These are phyloP conservation scores for Hansenula lynferdii DNA, from an alignment of 1,139 yeast genomes.

Conservation along the genomic window DNA sequence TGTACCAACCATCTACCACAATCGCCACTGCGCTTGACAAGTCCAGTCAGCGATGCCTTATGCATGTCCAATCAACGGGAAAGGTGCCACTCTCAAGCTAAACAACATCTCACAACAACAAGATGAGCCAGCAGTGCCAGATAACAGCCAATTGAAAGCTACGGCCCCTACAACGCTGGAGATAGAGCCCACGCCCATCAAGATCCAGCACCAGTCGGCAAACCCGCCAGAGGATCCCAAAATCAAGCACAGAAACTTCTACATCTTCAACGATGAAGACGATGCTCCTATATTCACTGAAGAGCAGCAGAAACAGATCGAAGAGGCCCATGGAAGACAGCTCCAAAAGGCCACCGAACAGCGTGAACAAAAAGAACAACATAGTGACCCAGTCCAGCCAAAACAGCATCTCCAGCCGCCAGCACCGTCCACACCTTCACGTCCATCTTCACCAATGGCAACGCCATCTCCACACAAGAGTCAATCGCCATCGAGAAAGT, in stretches of 20 bases:
- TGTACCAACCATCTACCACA: no score
- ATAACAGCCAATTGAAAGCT: neutral
- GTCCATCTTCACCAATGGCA: neutral
- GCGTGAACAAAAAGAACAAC: no score
- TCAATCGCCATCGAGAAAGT: neutral
- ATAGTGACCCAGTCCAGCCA: no score
- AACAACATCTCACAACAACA: neutral
- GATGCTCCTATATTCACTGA: conserved; percentile 3
- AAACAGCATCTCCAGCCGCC: neutral
- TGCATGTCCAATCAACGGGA: conserved; percentile 5
- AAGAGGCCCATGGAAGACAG: no score
- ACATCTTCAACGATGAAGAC: conserved; percentile 10
- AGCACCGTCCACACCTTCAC: no score
- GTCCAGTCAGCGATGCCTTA: conserved; percentile 5
- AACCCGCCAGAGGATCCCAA: neutral
- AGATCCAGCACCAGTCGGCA: neutral
- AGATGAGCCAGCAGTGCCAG: neutral
- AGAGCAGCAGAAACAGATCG: neutral
- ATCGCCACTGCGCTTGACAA: no score
- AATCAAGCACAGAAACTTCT: conserved; percentile 1
- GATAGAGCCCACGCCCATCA: no score
- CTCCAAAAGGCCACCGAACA: no score
- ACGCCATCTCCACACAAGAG: neutral
- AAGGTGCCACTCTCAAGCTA: conserved; percentile 1
- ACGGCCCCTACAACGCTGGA: neutral